Evolutionary conservation across 225 moss, liverwort and hornwort species (phyloP).

Genomic region (Straminergon stramineum): DNA sequence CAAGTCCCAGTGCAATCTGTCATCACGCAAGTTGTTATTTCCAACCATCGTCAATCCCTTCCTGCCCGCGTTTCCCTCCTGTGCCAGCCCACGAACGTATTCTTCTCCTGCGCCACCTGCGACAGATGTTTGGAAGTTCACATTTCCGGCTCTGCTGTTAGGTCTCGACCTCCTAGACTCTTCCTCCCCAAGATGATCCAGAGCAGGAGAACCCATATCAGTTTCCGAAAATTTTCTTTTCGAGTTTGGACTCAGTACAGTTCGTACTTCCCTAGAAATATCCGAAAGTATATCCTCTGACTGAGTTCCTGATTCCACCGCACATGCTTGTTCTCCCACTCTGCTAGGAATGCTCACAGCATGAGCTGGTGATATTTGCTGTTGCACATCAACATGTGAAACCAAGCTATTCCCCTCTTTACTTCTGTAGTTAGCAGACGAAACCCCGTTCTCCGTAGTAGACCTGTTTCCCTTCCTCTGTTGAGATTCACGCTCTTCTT

Average conservation of each 20-base stretch:
- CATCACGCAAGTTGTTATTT: constrained; percentile 65
- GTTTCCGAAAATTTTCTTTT: constrained; percentile 28
- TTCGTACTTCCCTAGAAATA: background rate
- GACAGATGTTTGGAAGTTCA: background rate
- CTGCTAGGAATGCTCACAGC: background rate
- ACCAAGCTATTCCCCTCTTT: background rate
- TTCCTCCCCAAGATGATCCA: constrained; percentile 1
- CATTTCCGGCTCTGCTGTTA: background rate
- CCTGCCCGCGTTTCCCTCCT: constrained; percentile 25
- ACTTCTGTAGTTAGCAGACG: background rate
- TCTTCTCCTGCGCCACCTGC: constrained; percentile 7
- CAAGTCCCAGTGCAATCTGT: constrained; percentile 93
- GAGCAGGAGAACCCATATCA: constrained; percentile 1
- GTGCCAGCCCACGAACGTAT: constrained; percentile 1
- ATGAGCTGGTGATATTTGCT: background rate
- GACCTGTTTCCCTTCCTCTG: background rate
- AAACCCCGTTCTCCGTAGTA: constrained; percentile 11
- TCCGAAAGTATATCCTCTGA: background rate
- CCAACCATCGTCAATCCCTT: constrained; percentile 22
- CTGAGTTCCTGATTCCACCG: background rate
- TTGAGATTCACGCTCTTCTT: background rate
- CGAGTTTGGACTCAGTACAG: constrained; percentile 1
- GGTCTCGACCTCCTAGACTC: constrained; percentile 10
- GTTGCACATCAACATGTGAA: constrained; percentile 9
- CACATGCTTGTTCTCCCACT: constrained; percentile 1